Evolutionary conservation across 257 asterid species (phyloP).

Genomic region (Osmanthus fragrans): DNA sequence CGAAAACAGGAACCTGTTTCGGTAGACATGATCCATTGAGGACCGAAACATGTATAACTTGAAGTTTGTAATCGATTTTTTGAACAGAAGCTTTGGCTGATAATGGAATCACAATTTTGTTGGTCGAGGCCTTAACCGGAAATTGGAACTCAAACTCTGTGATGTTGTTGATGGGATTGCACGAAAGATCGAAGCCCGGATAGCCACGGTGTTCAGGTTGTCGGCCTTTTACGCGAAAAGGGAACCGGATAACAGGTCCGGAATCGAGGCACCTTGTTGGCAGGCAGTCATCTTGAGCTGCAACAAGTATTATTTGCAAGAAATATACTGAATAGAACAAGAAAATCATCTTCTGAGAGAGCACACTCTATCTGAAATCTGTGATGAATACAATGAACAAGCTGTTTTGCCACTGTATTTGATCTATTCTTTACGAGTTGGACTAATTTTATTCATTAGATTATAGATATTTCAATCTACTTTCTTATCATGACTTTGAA

Average conservation of each 20-base stretch:
- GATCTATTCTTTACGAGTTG: not conserved
- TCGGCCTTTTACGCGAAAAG: conserved; percentile 50
- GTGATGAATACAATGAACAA: not conserved
- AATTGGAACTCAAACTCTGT: conserved; percentile 47
- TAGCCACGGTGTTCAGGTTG: conserved; percentile 58
- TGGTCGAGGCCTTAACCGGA: conserved; percentile 45
- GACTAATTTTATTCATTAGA: too few relatives aligned
- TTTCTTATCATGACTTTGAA: not conserved
- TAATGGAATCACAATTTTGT: conserved; percentile 37
- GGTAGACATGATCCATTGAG: conserved; percentile 49
- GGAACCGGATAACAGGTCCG: conserved; percentile 62
- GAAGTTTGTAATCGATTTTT: conserved; percentile 42
- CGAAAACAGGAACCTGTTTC: conserved; percentile 30
- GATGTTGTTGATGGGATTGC: conserved; percentile 42
- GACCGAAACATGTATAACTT: conserved; percentile 35
- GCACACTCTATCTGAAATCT: not conserved
- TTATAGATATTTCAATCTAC: not conserved
- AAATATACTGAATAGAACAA: conserved; percentile 19
- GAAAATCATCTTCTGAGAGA: conserved; percentile 12
- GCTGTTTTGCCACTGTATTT: not conserved
- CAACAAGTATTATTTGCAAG: conserved; percentile 24
- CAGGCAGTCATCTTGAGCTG: conserved; percentile 57
- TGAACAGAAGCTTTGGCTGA: conserved; percentile 37
- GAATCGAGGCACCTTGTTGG: conserved; percentile 50
- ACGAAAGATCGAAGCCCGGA: conserved; percentile 55